phyloP scores from a whole-genome alignment of 1,284 basidiomycete genomes.

The Anthracocystis setariae region DNA sequence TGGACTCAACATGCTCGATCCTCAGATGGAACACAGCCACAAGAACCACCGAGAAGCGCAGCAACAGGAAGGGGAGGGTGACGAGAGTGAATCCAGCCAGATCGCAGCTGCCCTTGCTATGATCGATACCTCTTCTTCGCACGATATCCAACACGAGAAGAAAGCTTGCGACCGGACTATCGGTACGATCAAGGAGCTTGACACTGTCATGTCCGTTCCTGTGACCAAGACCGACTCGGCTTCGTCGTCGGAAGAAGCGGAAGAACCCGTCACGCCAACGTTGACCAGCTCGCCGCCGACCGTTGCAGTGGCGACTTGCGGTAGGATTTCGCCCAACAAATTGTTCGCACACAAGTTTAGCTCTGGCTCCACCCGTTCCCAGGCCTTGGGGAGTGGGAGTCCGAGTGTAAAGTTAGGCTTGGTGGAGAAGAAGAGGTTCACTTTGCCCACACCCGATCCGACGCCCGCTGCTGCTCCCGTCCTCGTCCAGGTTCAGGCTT shows the following conservation, averaged over 20 bases:
- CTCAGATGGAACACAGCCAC: neutral
- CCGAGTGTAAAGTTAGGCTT: slow-evolving; percentile 25
- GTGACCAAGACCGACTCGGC: slow-evolving; percentile 21
- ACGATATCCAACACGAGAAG: neutral
- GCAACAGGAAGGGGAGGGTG: slow-evolving; percentile 14
- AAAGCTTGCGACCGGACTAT: slow-evolving; percentile 6
- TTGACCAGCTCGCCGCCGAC: slow-evolving; percentile 5
- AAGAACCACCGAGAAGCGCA: neutral
- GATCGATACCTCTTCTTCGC: slow-evolving; percentile 19
- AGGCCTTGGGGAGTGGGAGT: neutral
- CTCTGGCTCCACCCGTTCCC: slow-evolving; percentile 6
- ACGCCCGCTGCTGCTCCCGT: neutral
- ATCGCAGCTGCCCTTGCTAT: slow-evolving; percentile 27
- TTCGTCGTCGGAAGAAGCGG: slow-evolving; percentile 16
- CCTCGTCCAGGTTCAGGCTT: too few species aligned
- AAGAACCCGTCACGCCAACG: slow-evolving; percentile 17
- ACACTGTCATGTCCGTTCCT: slow-evolving; percentile 9
- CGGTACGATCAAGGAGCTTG: slow-evolving; percentile 1
- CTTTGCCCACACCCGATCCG: slow-evolving; percentile 15
- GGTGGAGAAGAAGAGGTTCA: slow-evolving; percentile 48
- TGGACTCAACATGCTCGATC: neutral
- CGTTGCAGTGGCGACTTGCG: slow-evolving; percentile 1
- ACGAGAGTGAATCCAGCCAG: slow-evolving; percentile 23
- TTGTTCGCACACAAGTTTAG: slow-evolving; percentile 38
- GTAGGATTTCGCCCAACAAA: slow-evolving; percentile 43